A percentile compares a stretch with the other conserved stretches of the same genome.
Conservation (phyloP, 148 eudicot genomes). For the Camellia lanceoleosa region DNA sequence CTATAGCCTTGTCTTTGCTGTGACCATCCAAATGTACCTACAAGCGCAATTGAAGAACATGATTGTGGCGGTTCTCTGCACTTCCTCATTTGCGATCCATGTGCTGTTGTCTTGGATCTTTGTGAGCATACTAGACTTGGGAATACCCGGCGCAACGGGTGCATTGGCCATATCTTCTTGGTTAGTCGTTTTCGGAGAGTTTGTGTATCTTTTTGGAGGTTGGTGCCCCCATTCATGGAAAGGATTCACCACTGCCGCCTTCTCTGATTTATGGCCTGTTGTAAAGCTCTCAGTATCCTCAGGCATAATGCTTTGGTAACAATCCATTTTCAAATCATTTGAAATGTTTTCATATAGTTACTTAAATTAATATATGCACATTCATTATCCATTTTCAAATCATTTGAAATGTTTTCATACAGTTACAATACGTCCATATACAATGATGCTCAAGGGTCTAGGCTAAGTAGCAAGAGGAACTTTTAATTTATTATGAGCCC, state of each 20-base stretch:
- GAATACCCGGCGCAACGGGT: slow-evolving; percentile 49
- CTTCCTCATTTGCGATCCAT: slow-evolving; percentile 33
- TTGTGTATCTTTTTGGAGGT: slow-evolving; percentile 52
- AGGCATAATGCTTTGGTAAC: slow-evolving; percentile 63
- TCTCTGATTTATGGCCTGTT: slow-evolving; percentile 49
- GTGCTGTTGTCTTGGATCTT: slow-evolving; percentile 56
- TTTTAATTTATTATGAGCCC: no score
- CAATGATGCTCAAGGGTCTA: no score
- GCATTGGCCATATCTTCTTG: slow-evolving; percentile 45
- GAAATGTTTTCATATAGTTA: no score
- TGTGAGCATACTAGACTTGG: slow-evolving; percentile 34
- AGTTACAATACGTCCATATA: no score
- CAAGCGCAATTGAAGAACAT: slow-evolving; percentile 68
- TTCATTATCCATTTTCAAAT: no score
- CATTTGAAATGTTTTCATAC: no score
- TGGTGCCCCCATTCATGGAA: slow-evolving; percentile 63
- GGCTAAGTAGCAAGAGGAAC: no score
- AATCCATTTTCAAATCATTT: no score
- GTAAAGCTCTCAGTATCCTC: slow-evolving; percentile 57
- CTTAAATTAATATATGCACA: no score
- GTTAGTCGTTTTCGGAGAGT: slow-evolving; percentile 45
- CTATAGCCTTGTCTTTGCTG: slow-evolving; percentile 35
- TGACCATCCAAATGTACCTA: slow-evolving; percentile 63
- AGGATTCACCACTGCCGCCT: slow-evolving; percentile 51
- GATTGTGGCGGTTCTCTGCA: slow-evolving; percentile 44